These are phyloP conservation scores for Coemansia sp. DNA, from an alignment of 192 early-diverging fungal genomes.

Conservation along the genomic window DNA sequence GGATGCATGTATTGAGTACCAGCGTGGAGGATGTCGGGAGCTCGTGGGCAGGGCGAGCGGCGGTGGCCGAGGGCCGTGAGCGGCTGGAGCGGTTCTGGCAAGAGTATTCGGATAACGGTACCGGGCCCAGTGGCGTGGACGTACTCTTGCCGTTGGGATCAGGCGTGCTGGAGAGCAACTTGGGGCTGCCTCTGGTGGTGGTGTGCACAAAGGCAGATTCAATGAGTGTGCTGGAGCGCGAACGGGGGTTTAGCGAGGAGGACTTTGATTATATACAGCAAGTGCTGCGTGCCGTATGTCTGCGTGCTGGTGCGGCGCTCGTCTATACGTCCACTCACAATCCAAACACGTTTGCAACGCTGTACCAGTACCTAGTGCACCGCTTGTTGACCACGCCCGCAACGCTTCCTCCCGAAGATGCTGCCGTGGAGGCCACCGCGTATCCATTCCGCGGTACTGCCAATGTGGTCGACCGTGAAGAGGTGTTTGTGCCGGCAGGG, in stretches of 20 bases:
- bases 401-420: slow-evolving; percentile 4
- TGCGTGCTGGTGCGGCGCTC: slow-evolving; percentile 87
- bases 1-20: slow-evolving; percentile 67
- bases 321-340: slow-evolving; percentile 84
- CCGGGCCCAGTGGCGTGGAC: slow-evolving; percentile 13
- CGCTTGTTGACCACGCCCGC: slow-evolving; percentile 54
- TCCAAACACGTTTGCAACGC: slow-evolving; percentile 68
- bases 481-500: slow-evolving; percentile 84
- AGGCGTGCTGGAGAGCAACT: slow-evolving; percentile 80
- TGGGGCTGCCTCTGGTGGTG: slow-evolving; percentile 85
- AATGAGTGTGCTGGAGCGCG: slow-evolving; percentile 71
- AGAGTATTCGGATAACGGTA: slow-evolving; percentile 60
- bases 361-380: slow-evolving; percentile 82
- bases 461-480: slow-evolving; percentile 83
- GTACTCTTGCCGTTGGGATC: slow-evolving; percentile 69
- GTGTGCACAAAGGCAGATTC: slow-evolving; percentile 83
- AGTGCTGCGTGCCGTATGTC: slow-evolving; percentile 79
- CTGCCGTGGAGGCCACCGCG: background rate
- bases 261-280: slow-evolving; percentile 97
- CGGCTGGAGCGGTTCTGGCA: slow-evolving; percentile 67
- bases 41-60: slow-evolving; percentile 64
- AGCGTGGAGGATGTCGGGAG: slow-evolving; percentile 53
- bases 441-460: slow-evolving; percentile 68
- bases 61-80: slow-evolving; percentile 70
- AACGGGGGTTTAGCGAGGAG: slow-evolving; percentile 83